These are phyloP conservation scores for Triticum turgidum DNA, from an alignment of 176 grass and related monocot genomes.

Conservation along the genomic window DNA sequence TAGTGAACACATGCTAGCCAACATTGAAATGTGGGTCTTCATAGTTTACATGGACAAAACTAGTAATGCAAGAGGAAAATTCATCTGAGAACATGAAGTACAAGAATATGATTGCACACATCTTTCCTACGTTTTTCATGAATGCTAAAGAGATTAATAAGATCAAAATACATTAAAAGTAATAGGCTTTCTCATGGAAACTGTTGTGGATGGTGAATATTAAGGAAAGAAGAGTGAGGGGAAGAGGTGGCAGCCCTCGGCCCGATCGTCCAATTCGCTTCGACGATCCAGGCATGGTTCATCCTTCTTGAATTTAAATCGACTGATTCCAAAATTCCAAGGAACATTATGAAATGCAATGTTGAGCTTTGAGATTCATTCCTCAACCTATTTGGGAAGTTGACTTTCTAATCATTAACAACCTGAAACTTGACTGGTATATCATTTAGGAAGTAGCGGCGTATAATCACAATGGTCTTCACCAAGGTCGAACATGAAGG, in stretches of 20 bases:
- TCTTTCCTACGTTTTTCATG: not conserved
- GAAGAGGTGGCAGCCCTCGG: too few relatives aligned
- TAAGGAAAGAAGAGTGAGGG: too few relatives aligned
- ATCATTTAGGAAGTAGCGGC: constrained; percentile 60
- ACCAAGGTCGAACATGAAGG: constrained; percentile 49
- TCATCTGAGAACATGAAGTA: not conserved
- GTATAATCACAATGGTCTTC: constrained; percentile 68
- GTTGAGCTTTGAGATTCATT: not conserved
- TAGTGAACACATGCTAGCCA: constrained; percentile 86
- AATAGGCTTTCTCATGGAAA: too few relatives aligned
- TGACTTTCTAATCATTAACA: constrained; percentile 76
- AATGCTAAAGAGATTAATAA: not conserved
- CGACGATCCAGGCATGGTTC: too few relatives aligned
- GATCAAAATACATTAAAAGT: not conserved
- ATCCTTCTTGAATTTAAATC: not conserved
- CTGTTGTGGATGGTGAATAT: too few relatives aligned
- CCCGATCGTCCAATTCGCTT: too few relatives aligned
- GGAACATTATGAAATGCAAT: not conserved
- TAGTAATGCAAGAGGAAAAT: constrained; percentile 23
- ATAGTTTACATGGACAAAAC: constrained; percentile 86
- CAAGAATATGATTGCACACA: not conserved
- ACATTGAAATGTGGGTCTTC: constrained; percentile 82
- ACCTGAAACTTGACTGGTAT: constrained; percentile 64
- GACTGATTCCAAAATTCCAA: not conserved
- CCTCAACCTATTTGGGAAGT: constrained; percentile 66